Evolutionary conservation across 192 early-diverging fungal genomes (phyloP), one percentile per base, ranked within the genome.

Genomic region (Linnemannia exigua): DNA sequence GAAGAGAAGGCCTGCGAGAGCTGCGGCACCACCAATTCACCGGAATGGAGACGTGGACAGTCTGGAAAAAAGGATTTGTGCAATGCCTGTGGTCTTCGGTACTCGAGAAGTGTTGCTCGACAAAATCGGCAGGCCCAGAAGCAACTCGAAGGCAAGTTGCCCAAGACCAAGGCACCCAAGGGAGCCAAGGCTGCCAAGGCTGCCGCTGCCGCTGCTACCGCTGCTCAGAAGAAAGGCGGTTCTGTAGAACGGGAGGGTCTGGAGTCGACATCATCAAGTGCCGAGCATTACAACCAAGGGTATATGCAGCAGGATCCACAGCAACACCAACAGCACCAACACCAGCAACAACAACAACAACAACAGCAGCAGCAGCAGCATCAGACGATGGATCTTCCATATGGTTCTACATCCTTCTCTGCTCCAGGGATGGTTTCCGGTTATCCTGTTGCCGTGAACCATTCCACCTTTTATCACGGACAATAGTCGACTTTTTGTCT

Each of bases 21-120:
- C 41, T 92, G 91, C 84, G 87, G 89, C 38, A 92, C 91, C 4
- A 90, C 80, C 41, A 83, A 88, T 61, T 84, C 89, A 41, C 90
- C 91, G 16, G 91, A 91, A 79, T 92, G 91, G 91, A 77, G 91
- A 61, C 80, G 86, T 47, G 91, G 91, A 28, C 91, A 89, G 47
- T 89, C 88, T n/a, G 91, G 91, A 7, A 89, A 90, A 54, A 91
- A 91, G 67, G 91, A 90, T 72, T 70, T 92, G 1, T 92, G 91
- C 67, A 92, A 92, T 50, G 91, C 91, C 22, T 92, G 91, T 84
- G 91, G 91, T 36, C 63, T 92, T 11, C 85, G 91, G 38, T 87
- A 89, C 77, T 89, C 88, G 31, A 67, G 88, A 3, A 89, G 77
- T 47, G 83, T 89, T 0, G 88, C 88, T 0, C 79, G 88, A 20